phyloP scores from a whole-genome alignment of 352 stramenopile genomes.

The Albugo candida region DNA sequence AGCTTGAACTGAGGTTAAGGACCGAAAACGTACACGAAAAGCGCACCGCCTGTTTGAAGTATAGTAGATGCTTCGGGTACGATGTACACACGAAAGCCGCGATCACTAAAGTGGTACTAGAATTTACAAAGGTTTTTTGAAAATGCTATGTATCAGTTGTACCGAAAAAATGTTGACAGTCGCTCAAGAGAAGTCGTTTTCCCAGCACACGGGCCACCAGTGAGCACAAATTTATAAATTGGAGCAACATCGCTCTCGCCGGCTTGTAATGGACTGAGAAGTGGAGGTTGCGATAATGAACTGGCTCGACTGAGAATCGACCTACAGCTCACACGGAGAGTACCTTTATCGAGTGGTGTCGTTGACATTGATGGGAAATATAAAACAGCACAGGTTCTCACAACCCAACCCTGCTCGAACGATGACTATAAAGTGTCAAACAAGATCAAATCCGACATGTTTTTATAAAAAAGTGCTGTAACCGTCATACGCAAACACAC shows the following conservation, averaged over 20 bases:
- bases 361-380: too few species aligned
- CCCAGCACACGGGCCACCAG: conserved; percentile 85
- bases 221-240: conserved; percentile 89
- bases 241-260: conserved; percentile 45
- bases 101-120: conserved; percentile 24
- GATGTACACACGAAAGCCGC: conserved; percentile 88
- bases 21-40: conserved; percentile 39
- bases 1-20: background rate
- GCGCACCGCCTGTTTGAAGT: conserved; percentile 84
- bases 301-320: too few species aligned
- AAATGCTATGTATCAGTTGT: conserved; percentile 5
- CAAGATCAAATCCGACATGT: too few species aligned
- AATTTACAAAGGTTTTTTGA: background rate
- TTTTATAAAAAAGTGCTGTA: too few species aligned
- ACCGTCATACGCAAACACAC: too few species aligned
- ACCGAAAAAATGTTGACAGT: conserved; percentile 78
- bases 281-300: conserved; percentile 15
- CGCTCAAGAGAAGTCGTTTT: conserved; percentile 90
- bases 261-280: conserved; percentile 45
- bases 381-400: too few species aligned
- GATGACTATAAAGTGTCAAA: too few species aligned
- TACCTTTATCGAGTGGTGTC: too few species aligned
- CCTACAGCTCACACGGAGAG: too few species aligned
- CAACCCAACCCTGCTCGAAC: too few species aligned
- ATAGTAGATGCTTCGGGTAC: conserved; percentile 91